Evolutionary conservation across 805 yeast species (phyloP), one percentile per base, ranked within the genome.

Genomic region (Candida lessepsii): DNA sequence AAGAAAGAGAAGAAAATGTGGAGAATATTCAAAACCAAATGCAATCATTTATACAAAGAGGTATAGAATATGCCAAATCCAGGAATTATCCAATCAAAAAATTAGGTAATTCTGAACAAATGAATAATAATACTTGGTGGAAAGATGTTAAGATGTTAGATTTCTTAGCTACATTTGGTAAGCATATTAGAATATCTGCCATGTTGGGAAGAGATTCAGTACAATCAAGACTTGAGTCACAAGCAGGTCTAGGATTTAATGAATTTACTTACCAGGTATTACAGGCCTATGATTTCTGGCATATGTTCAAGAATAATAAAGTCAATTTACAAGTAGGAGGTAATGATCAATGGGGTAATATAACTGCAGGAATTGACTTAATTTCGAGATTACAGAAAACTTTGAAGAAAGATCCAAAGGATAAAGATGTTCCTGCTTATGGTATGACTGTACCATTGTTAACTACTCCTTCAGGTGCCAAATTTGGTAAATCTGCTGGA

Each of bases 271-370:
- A 93, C 60, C 99, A 93, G 56, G 68, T 91, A 14, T 65, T 93
- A 41, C 99, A 93, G 61, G 98, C 96, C 0, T 93, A 78, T 58
- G 99, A 93, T 57, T 93, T 88, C 56, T 88, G 83, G 73, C 88
- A 90, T 56, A 64, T 93, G 42, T 80, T 78, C 65, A 73, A 72
- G 27, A 58, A 75, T 11, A 62, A 76, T 26, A 61, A 68, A 3
- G 90, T 90, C 30, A 70, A 72, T 30, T 62, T 89, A 10, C 98
- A 93, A 65, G 81, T 86, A 25, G 99, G 99, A 17, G 99, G 99
- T 5, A 89, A 86, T 56, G 99, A 93, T 58, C 99, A 93, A 62
- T 93, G 96, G 89, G 99, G 99, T 1, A 93, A 93, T 54, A 93
- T 93, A 44, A 87, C 95, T 2, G 97, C 98, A 0, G 99, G 99